Conservation (phyloP, 75 land plant species). For the Chamaecyparis obtusa region DNA sequence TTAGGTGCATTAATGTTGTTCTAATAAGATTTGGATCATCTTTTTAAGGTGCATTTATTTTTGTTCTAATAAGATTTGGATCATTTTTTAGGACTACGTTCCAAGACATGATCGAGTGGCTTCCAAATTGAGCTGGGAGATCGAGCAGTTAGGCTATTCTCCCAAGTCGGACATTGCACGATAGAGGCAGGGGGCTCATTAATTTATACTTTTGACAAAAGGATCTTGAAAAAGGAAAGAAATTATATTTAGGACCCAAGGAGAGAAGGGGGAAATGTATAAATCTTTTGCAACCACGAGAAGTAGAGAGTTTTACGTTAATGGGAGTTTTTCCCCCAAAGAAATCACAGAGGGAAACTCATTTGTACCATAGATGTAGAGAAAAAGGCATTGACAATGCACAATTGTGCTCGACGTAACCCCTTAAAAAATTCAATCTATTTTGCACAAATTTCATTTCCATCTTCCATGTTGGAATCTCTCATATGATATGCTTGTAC, state of each 20-base stretch:
- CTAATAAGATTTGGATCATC: not conserved
- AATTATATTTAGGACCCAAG: not conserved
- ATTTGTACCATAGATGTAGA: constrained; percentile 7
- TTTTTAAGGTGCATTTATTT: constrained; percentile 5
- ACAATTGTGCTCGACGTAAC: not conserved
- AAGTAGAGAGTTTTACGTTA: not conserved
- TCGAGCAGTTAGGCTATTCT: constrained; percentile 45
- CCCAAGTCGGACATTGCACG: constrained; percentile 42
- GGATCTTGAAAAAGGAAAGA: not conserved
- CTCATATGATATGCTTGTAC: not conserved
- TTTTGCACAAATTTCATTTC: not conserved
- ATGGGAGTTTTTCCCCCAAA: not conserved
- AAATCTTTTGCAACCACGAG: not conserved
- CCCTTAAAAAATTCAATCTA: not conserved
- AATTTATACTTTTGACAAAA: not conserved
- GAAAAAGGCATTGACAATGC: not conserved
- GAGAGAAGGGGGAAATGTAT: not conserved
- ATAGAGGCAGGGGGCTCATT: not conserved
- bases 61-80: not conserved
- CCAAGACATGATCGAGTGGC: constrained; percentile 69
- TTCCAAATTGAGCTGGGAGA: constrained; percentile 68
- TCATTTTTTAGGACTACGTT: constrained; percentile 20
- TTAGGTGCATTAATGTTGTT: not conserved
- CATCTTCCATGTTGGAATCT: not conserved
- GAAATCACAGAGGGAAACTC: not conserved